Conservation (phyloP, 2,329 filamentous ascomycete species). For the Microsporum canis region DNA sequence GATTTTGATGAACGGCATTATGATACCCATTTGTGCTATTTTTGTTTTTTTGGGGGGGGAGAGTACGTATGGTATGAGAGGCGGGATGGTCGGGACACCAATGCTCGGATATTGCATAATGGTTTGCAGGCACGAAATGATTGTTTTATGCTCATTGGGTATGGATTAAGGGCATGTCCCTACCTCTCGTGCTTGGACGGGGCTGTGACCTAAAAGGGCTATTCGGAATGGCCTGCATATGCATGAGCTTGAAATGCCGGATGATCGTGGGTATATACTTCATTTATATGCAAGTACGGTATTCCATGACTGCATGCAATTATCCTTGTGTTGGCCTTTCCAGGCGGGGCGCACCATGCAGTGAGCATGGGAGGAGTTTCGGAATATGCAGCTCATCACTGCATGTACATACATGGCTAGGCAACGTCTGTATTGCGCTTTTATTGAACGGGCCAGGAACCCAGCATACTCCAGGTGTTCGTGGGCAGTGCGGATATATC, state of each 20-base stretch:
- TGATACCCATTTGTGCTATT: slow-evolving; percentile 1
- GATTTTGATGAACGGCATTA: neutral
- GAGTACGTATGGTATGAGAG: neutral
- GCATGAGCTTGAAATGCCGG: neutral
- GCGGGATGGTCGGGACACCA: neutral
- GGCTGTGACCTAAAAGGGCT: neutral
- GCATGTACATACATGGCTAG: neutral
- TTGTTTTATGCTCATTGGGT: neutral
- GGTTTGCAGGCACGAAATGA: neutral
- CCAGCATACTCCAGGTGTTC: neutral
- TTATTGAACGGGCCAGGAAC: neutral
- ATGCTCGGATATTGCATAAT: neutral
- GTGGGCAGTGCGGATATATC: neutral
- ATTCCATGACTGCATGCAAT: neutral
- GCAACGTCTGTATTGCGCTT: neutral
- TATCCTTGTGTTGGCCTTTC: neutral
- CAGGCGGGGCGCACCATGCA: neutral
- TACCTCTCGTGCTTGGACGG: neutral
- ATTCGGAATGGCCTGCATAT: neutral
- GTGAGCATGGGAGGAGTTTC: neutral
- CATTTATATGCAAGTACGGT: neutral
- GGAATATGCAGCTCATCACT: neutral
- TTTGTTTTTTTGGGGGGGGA: neutral
- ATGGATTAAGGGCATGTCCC: neutral
- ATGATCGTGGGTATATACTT: neutral